These are phyloP conservation scores for Prosopis cineraria DNA, from an alignment of 306 rosid genomes.

Conservation along the genomic window DNA sequence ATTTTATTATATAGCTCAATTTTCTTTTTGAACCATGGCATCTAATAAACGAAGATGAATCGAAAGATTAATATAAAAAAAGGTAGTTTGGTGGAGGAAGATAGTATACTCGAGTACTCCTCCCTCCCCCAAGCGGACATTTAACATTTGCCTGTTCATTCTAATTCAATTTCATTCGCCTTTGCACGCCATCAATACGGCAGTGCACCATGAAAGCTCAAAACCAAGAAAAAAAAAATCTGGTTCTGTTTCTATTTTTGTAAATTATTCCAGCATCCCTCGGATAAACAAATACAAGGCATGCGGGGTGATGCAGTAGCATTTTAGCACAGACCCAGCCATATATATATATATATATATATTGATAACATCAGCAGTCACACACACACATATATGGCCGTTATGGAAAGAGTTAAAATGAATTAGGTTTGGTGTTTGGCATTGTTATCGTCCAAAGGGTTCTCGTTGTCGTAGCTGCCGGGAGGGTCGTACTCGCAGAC, in stretches of 20 bases:
- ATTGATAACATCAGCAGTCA: neutral
- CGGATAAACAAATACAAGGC: neutral
- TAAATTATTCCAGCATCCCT: neutral
- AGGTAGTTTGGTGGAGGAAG: neutral
- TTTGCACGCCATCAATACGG: no score
- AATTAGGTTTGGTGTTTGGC: neutral
- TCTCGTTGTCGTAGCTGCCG: constrained; percentile 50
- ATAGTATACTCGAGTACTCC: no score
- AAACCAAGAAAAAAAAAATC: neutral
- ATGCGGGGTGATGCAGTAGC: neutral
- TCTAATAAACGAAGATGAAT: neutral
- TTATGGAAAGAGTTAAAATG: neutral
- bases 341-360: neutral
- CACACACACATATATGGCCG: neutral
- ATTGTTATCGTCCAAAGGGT: constrained; percentile 41
- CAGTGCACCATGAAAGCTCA: neutral
- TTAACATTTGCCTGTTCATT: no score
- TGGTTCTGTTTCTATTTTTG: neutral
- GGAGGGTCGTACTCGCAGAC: constrained; percentile 71
- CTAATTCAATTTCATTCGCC: neutral
- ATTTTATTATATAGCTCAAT: no score
- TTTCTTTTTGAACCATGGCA: no score
- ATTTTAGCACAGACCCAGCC: neutral
- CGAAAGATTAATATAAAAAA: neutral
- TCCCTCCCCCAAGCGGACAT: no score